Evolutionary conservation across 2,329 filamentous ascomycete genomes (phyloP), one percentile per base, ranked within the genome.

Genomic region (Alternaria conjuncta): DNA sequence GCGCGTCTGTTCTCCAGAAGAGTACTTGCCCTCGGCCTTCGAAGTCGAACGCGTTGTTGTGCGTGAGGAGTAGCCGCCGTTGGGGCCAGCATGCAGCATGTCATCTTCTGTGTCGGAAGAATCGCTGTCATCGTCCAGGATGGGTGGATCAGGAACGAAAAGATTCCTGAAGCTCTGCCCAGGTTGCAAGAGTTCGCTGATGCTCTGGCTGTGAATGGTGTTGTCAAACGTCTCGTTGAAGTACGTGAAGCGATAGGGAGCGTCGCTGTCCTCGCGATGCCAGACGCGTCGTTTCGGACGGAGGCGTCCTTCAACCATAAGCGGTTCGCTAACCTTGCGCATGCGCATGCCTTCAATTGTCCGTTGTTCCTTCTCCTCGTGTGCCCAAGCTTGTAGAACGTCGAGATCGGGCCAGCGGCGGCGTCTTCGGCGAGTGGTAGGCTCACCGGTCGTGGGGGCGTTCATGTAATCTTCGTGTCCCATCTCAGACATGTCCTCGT

Each of bases 161-260:
- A 99, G 86, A 71, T 97, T 92, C 63, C 86, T 87, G 78, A 99
- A 99, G 46, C 88, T 92, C 64, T 90, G 87, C 6, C 93, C 96
- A 0, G 92, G 90, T 70, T 97, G 94, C 9, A 96, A 87, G 20
- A 99, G 86, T 78, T 97, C 96, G 3, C 94, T 97, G 61, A 99
- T 97, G 0, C 92, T 96, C 79, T 97, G 93, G 64, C 94, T 96
- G 80, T 99, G 96, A 65, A 99, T 96, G 0, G 96, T 99, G 79
- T 92, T 96, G 73, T 93, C 91, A 60, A 98, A 93, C 67, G 97
- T 93, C 77, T 98, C 96, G 79, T 98, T 98, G 85, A 99, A 99
- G 80, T 99, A 99, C 0, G 96, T 98, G 79, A 97, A 99, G 25
- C 96, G 88, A 78, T 96, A 98, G 0, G 96, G 96, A 0, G 91